Evolutionary conservation across 441 rosid genomes (phyloP), one percentile per base, ranked within the genome.

Genomic region (Dalechampia spathulata): DNA sequence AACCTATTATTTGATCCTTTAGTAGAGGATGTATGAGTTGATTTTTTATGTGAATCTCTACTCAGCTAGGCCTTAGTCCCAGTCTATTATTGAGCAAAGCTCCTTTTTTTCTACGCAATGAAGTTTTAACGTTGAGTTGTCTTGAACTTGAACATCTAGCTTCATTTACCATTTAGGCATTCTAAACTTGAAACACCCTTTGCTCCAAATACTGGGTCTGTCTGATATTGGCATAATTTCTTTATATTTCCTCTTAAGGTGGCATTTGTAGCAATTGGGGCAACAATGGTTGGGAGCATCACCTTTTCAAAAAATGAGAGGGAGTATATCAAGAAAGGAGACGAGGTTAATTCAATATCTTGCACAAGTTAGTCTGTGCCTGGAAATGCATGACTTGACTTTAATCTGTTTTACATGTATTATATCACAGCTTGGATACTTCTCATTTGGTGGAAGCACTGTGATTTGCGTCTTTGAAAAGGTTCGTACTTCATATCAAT

Each of bases 241-340:
- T 23, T 54, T 37, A 7, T 30, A 45, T 34, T 45, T 56, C 15
- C 63, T 53, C 52, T 62, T 63, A 79, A 92, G 99, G 94, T 89
- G 48, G 99, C 99, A 43, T 80, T 88, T 73, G 82, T 92, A 68
- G 97, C 99, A 19, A 89, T 92, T 25, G 96, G 99, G 46, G 99
- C 97, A 66, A 86, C 99, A 27, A 86, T 86, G 99, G 97, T 92
- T 47, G 97, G 99, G 60, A 88, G 96, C 71, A 86, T 89, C 52
- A 84, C 74, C 60, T 84, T 92, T 54, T 25, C 63, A 38, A 88
- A 72, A 62, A 61, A 80, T 63, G 73, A 79, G 64, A 88, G 94
- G 12, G 97, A 85, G 40, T 21, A 32, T 64, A 79, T 78, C 30
- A 83, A 76, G 64, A 92, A 84, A 65, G 97, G 95, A 37, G 95